Conservation (phyloP, 768 basidiomycete genomes). For the Lactarius pseudohatsudake region DNA sequence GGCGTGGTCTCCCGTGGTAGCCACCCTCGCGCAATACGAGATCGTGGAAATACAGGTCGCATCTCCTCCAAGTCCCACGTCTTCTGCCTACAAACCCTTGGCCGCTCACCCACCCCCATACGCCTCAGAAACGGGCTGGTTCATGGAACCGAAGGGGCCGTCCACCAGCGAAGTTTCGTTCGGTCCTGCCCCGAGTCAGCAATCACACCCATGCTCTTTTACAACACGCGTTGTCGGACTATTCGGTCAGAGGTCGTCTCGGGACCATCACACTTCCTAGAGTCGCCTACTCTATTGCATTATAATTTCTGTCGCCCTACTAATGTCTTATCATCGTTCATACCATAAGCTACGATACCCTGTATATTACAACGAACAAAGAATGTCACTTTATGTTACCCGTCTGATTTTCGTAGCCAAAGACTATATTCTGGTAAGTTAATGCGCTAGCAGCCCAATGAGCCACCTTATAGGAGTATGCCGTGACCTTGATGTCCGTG, state of each 20-base stretch:
- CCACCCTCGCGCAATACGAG: conserved; percentile 32
- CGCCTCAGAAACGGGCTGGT: background rate
- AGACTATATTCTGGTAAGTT: background rate
- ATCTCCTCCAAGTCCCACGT: background rate
- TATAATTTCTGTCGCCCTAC: background rate
- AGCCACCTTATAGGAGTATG: background rate
- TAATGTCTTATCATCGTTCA: background rate
- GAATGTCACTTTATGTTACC: background rate
- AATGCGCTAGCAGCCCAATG: background rate
- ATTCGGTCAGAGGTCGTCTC: conserved; percentile 9
- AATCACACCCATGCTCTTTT: background rate
- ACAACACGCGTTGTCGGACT: conserved; percentile 11
- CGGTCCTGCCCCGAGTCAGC: background rate
- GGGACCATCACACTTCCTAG: background rate
- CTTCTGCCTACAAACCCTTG: conserved; percentile 10
- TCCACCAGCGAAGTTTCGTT: background rate
- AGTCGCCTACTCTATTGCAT: background rate
- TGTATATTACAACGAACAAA: background rate
- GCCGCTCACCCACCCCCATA: conserved; percentile 22
- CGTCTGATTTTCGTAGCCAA: background rate
- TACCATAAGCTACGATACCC: background rate
- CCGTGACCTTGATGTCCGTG: background rate
- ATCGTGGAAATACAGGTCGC: conserved; percentile 33
- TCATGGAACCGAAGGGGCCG: background rate
- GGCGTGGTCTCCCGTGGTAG: conserved; percentile 32